Evolutionary conservation across 2,329 filamentous ascomycete species (phyloP), one percentile per base, ranked within the genome.

Genomic region (Cadophora sp.): DNA sequence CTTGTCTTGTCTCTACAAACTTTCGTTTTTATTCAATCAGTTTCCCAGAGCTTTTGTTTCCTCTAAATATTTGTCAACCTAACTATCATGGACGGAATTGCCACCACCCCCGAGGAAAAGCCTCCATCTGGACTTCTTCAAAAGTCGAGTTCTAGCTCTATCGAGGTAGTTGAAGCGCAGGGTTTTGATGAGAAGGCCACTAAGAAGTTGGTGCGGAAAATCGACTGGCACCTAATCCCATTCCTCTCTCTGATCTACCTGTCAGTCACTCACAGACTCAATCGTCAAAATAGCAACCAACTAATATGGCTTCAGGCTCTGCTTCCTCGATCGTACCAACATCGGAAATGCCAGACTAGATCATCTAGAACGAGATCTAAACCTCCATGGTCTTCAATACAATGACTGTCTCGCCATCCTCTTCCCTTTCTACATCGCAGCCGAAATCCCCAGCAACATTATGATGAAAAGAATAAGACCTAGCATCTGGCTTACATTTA

Each of bases 211-310:
- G 73, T 88, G 6, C 79, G 84, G 64, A 88, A 85, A 75, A 80
- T 88, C 59, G 87, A 89, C 72, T 79, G 80, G 77, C 80, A 83
- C 67, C 80, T 89, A 24, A 83, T 89, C 53, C 87, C 87, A 0
- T 85, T 88, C 75, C 82, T 89, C 68, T 83, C 85, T 4, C 74
- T 89, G 0, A 81, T 89, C 20, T 89, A 89, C 69, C 78, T 89
- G 67, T 69, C 62, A 56, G 67, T 48, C 16, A 7, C 39, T n/a
- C 1, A 24, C 7, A 7, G 18, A 47, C 50, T 48, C 5, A 20
- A 20, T 51, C 36, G 48, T 6, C 6, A 36, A 20, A 33, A 3
- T 59, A 1, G 2, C 81, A 66, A 67, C 78, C 73, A 61, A 48
- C 36, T 64, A 36, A 58, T 39, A 45, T 14, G 30, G 45, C 33